These are phyloP conservation scores for Colletotrichum abscissum DNA, from an alignment of 2,329 filamentous ascomycete genomes.

Conservation along the genomic window DNA sequence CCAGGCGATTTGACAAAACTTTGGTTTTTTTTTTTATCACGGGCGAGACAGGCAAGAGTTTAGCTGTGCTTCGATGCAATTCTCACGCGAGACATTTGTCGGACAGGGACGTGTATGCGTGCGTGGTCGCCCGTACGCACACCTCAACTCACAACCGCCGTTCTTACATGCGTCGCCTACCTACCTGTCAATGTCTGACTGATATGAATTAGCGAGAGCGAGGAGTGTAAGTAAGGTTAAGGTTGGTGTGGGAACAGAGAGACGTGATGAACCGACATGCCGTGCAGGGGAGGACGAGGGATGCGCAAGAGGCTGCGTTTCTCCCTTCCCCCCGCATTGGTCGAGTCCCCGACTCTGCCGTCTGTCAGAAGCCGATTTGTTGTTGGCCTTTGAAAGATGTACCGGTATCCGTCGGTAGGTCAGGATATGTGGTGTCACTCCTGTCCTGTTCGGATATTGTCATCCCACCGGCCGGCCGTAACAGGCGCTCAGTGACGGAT, in stretches of 20 bases:
- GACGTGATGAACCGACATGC: conserved; percentile 4
- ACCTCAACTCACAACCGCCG: not conserved
- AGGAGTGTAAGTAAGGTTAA: conserved; percentile 4
- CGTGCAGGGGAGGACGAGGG: not conserved
- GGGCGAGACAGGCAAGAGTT: not conserved
- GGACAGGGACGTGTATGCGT: not conserved
- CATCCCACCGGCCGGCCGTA: not conserved
- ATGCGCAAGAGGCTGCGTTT: not conserved
- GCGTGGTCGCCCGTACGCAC: not conserved
- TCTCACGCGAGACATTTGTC: not conserved
- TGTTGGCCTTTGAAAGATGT: no score
- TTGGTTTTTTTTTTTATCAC: not conserved
- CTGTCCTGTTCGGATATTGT: not conserved
- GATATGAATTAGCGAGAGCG: not conserved
- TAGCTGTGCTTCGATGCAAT: not conserved
- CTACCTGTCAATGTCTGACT: not conserved
- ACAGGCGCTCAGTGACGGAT: not conserved
- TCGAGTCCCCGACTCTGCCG: not conserved
- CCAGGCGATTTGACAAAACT: not conserved
- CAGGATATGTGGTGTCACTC: no score
- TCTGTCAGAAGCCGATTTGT: not conserved
- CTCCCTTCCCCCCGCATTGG: not conserved
- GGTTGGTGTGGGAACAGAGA: not conserved
- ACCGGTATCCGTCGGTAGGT: no score
- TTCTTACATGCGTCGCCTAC: not conserved